Percentiles rank a stretch among this genome's conserved stretches.
These are phyloP conservation scores for Mycena metata DNA, from an alignment of 768 basidiomycete genomes.

Conservation along the genomic window DNA sequence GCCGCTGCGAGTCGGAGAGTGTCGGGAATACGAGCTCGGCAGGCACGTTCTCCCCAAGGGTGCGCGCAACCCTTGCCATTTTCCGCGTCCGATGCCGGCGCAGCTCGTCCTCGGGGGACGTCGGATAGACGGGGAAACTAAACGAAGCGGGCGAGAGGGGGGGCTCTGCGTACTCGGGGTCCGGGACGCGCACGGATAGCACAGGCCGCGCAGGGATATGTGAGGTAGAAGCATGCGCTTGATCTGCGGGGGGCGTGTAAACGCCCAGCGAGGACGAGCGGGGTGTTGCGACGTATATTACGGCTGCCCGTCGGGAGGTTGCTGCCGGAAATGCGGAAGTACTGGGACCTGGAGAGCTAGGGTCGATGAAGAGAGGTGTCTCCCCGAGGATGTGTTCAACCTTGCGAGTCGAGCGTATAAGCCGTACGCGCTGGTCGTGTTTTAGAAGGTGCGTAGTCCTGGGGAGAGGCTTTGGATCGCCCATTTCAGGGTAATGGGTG, in stretches of 20 bases:
- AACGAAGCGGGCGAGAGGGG: not conserved
- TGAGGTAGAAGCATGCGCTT: not conserved
- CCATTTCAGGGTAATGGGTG: not conserved
- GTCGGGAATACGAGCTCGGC: conserved; percentile 52
- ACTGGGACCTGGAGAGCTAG: conserved; percentile 6
- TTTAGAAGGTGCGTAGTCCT: conserved; percentile 17
- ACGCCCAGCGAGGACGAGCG: conserved; percentile 1
- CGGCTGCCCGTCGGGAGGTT: not conserved
- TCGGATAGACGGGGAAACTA: not conserved
- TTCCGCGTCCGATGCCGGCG: conserved; percentile 49
- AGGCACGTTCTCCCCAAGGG: conserved; percentile 62
- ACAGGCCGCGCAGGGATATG: conserved; percentile 4
- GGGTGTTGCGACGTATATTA: conserved; percentile 13
- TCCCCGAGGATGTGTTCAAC: conserved; percentile 54
- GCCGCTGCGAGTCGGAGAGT: not conserved
- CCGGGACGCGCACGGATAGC: conserved; percentile 11
- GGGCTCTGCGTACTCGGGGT: not conserved
- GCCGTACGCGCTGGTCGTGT: conserved; percentile 34
- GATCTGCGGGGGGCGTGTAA: not conserved
- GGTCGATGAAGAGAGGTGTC: conserved; percentile 33
- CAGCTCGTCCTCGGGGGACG: conserved; percentile 31
- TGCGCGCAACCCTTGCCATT: conserved; percentile 58
- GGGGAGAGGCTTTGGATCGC: conserved; percentile 3
- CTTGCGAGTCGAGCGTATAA: conserved; percentile 57
- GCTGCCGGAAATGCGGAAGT: not conserved